A percentile compares a stretch with the other conserved stretches of the same genome.
Conservation (phyloP, 768 basidiomycete species). For the Dendrothele bispora region DNA sequence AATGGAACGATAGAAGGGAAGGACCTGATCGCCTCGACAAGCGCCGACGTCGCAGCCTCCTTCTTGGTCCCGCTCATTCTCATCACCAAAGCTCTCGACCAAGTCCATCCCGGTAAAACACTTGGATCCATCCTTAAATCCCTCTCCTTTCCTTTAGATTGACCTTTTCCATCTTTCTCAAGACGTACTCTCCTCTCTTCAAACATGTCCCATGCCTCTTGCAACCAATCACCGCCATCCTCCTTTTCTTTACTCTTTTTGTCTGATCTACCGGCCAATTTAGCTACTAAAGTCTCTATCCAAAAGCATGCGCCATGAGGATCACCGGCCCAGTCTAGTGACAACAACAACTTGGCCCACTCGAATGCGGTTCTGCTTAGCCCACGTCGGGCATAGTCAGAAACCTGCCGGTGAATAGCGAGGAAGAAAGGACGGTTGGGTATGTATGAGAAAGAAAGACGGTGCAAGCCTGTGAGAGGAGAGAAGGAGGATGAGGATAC, state of each 20-base stretch:
- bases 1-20: constrained; percentile 85
- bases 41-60: constrained; percentile 60
- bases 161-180: too few relatives aligned
- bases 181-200: constrained; percentile 25
- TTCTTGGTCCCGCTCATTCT: constrained; percentile 45
- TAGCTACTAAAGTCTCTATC: constrained; percentile 83
- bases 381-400: constrained; percentile 82
- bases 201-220: constrained; percentile 62
- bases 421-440: constrained; percentile 95
- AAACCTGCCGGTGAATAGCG: constrained; percentile 79
- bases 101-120: constrained; percentile 77
- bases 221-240: constrained; percentile 79
- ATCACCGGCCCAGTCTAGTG: constrained; percentile 84
- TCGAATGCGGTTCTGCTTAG: constrained; percentile 90
- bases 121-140: constrained; percentile 46
- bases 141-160: constrained; percentile 11
- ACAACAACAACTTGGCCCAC: constrained; percentile 82
- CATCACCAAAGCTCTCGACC: constrained; percentile 68
- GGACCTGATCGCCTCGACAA: constrained; percentile 69
- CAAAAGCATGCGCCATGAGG: constrained; percentile 85
- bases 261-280: too few relatives aligned
- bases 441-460: constrained; percentile 87
- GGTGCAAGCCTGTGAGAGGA: too few relatives aligned
- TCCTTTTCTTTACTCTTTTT: too few relatives aligned
- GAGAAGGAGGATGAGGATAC: too few relatives aligned